Conservation (phyloP, 2,329 filamentous ascomycete species). For the Orbilia blumenaviensis region DNA sequence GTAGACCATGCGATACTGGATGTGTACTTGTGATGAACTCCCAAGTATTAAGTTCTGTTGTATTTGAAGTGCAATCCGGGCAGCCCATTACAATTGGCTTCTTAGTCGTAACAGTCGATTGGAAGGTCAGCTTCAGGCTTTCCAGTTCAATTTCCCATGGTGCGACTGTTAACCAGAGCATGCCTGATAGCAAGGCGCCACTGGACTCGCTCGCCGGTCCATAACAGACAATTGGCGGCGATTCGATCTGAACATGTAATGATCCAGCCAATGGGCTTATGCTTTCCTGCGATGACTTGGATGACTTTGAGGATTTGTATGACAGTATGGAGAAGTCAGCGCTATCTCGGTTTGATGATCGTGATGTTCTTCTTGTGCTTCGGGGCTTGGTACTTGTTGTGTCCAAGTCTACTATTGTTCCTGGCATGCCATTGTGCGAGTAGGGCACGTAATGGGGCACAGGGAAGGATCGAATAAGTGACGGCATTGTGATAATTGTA, state of each 20-base stretch:
- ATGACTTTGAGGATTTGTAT: slow-evolving; percentile 45
- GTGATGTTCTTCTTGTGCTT: slow-evolving; percentile 10
- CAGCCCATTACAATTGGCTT: slow-evolving; percentile 83
- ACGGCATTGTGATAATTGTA: slow-evolving; percentile 37
- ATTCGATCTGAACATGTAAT: slow-evolving; percentile 70
- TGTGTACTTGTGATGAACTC: slow-evolving; percentile 71
- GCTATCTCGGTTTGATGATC: slow-evolving; percentile 26
- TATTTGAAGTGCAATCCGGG: slow-evolving; percentile 75
- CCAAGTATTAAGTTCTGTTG: slow-evolving; percentile 80
- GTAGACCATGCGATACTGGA: slow-evolving; percentile 67
- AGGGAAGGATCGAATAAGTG: slow-evolving; percentile 49
- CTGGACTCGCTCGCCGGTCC: slow-evolving; percentile 77
- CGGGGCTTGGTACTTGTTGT: not conserved
- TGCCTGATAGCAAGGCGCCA: slow-evolving; percentile 85
- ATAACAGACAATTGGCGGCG: slow-evolving; percentile 84
- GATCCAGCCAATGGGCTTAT: slow-evolving; percentile 31
- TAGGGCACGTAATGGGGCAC: slow-evolving; percentile 39
- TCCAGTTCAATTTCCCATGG: slow-evolving; percentile 72
- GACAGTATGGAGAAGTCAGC: slow-evolving; percentile 43
- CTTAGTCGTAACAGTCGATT: slow-evolving; percentile 77
- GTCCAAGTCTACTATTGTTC: slow-evolving; percentile 49
- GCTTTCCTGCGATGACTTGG: slow-evolving; percentile 48
- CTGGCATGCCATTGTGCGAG: slow-evolving; percentile 44
- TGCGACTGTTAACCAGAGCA: slow-evolving; percentile 78
- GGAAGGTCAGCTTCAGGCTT: slow-evolving; percentile 76